Percentiles rank a stretch among this genome's conserved stretches.
phyloP scores from a whole-genome alignment of 805 yeast species.

The Cyberlindnera meyerae region DNA sequence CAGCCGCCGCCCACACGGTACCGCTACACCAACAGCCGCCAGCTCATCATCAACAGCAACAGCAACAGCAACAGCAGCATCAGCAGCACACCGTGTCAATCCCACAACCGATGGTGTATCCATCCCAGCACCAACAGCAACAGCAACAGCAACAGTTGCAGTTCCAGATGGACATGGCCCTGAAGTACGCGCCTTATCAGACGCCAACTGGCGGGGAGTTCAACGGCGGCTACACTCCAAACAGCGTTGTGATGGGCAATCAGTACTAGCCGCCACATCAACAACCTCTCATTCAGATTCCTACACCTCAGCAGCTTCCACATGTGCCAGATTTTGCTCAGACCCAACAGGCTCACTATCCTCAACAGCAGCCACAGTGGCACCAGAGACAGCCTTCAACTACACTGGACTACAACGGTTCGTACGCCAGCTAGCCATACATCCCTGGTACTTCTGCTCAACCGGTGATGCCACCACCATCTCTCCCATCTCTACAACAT shows the following conservation, averaged over 20 bases:
- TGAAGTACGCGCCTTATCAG: conserved; percentile 14
- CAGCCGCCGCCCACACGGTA: conserved; percentile 6
- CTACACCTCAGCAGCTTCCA: conserved; percentile 1
- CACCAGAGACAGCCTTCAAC: background rate
- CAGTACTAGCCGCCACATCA: too few species aligned
- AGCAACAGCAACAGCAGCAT: conserved; percentile 14
- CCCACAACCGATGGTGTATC: too few species aligned
- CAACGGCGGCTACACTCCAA: too few species aligned
- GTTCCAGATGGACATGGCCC: conserved; percentile 19
- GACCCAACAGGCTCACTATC: background rate
- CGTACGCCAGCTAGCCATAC: too few species aligned
- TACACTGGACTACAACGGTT: too few species aligned
- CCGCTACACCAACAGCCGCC: too few species aligned
- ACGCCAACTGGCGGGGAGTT: too few species aligned
- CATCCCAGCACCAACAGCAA: conserved; percentile 13
- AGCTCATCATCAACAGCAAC: conserved; percentile 12
- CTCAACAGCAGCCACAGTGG: conserved; percentile 1
- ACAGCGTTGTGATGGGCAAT: too few species aligned
- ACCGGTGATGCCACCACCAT: background rate
- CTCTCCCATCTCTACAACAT: background rate
- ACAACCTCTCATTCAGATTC: too few species aligned
- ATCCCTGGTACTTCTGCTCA: too few species aligned
- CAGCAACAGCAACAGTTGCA: conserved; percentile 17
- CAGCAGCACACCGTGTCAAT: too few species aligned
- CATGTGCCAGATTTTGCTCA: background rate